Percentiles rank a stretch among this genome's conserved stretches.
Conservation (phyloP, 73 alveolate species). For the Paramecium tetraurelia region DNA sequence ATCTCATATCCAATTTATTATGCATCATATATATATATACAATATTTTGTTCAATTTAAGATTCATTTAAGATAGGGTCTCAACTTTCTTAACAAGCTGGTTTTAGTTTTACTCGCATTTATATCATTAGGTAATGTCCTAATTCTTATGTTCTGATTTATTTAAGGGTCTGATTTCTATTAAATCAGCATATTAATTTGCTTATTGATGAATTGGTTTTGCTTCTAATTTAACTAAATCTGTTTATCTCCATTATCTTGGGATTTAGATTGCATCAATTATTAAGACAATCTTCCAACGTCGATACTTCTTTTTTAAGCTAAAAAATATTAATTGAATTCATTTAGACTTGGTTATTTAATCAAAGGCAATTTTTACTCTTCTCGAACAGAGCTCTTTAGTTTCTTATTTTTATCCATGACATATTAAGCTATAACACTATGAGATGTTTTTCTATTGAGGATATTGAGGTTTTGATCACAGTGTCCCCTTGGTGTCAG, state of each 20-base stretch:
- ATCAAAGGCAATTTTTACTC: neutral
- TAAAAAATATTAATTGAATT: neutral
- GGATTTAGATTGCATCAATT: neutral
- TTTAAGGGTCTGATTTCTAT: neutral
- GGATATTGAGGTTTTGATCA: neutral
- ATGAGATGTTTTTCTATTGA: neutral
- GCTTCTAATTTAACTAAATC: neutral
- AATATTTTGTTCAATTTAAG: neutral
- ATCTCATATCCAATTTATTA: neutral
- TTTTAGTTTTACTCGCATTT: neutral
- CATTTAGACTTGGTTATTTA: neutral
- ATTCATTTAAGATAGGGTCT: neutral
- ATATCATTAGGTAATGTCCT: neutral
- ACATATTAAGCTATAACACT: slow-evolving; percentile 7
- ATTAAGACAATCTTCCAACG: neutral
- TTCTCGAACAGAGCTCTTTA: neutral
- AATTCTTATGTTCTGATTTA: neutral
- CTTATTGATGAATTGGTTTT: neutral
- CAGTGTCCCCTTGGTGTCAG: neutral
- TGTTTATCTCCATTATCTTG: neutral
- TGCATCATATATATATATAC: neutral
- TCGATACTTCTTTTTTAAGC: neutral
- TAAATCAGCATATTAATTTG: neutral
- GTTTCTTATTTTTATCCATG: neutral
- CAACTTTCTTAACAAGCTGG: neutral